Base-by-base conservation (phyloP, 2,329 filamentous ascomycete genomes). In the Colletotrichum chlorophyti region DNA sequence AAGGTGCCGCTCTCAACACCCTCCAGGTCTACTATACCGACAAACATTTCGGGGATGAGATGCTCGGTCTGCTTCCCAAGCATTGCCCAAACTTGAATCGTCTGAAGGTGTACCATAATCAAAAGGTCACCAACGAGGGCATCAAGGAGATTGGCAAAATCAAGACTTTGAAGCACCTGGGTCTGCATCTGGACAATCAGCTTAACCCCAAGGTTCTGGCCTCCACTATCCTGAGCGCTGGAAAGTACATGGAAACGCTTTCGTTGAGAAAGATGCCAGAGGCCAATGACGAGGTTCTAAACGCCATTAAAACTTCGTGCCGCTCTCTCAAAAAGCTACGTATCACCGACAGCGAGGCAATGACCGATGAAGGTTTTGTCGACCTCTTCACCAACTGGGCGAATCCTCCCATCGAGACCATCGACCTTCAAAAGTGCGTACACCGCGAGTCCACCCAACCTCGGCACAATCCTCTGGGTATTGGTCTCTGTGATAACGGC, bases 21-120 rank as follows among this genome's bases (percentile, higher is more conserved):
- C 73, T 98, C 17, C 90, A 93, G 66, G 81, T 97, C 2, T 93
- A 92, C 67, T 93, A 90, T 74, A 90, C 95, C 0, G 93, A 97
- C 70, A 89, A 83, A 49, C 87, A 93, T 27, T 90, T 98, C 63
- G 86, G 88, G 35, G 88, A 97, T 60, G 82, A 89, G 7, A 85
- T 85, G 1, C 76, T 95, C 1, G 70, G 78, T 12, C 72, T 82
- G n/a, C 77, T 97, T 59, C 79, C 81, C 21, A 76, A 80, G 6
- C 75, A 83, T 59, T 94, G 91, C 65, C 86, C 87, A 0, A 82
- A 86, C 19, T 79, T 98, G 12, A 80, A 79, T 43, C 87, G 90
- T 4, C 79, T 98, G 48, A 97, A 97, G 73, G 78, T 97, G 31
- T 86, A 87, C 65, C 85, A 92, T 68, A 96, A 95, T 71, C 90